These are phyloP conservation scores for Leccinum longicurvipes DNA, from an alignment of 768 basidiomycete genomes.

Conservation along the genomic window DNA sequence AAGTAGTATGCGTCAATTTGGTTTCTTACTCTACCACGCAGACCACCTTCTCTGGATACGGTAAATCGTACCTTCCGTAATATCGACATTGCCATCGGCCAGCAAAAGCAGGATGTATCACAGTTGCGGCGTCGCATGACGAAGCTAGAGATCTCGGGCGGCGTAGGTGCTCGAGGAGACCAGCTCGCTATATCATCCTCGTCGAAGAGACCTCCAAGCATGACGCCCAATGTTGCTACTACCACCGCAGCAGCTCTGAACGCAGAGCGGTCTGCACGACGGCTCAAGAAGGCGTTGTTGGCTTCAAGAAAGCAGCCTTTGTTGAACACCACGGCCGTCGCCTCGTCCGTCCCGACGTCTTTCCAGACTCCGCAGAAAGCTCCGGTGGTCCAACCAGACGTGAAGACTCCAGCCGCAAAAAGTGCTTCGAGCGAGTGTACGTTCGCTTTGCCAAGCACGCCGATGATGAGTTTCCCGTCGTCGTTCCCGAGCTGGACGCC, in stretches of 20 bases:
- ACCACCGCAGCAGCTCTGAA: constrained; percentile 81
- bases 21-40: constrained; percentile 28
- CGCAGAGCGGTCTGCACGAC: constrained; percentile 70
- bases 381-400: constrained; percentile 3
- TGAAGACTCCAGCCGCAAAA: constrained; percentile 2
- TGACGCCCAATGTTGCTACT: constrained; percentile 65
- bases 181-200: constrained; percentile 37
- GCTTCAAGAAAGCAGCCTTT: constrained; percentile 59
- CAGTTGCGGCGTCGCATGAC: constrained; percentile 50
- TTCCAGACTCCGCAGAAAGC: constrained; percentile 30
- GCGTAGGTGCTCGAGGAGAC: constrained; percentile 38
- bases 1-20: neutral
- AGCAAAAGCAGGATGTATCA: constrained; percentile 55
- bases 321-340: constrained; percentile 53
- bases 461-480: constrained; percentile 25
- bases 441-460: constrained; percentile 15
- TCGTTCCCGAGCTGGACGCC: constrained; percentile 24
- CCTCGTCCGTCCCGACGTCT: constrained; percentile 18
- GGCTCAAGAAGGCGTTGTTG: constrained; percentile 66
- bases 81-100: constrained; percentile 68
- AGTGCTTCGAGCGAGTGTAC: neutral
- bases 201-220: constrained; percentile 38
- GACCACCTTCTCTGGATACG: constrained; percentile 81
- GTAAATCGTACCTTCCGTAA: constrained; percentile 81
- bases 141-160: constrained; percentile 42